Percentiles rank a stretch among this genome's conserved stretches.
These are phyloP conservation scores for Aurifilum marmelostoma DNA, from an alignment of 2,329 filamentous ascomycete species.

Conservation along the genomic window DNA sequence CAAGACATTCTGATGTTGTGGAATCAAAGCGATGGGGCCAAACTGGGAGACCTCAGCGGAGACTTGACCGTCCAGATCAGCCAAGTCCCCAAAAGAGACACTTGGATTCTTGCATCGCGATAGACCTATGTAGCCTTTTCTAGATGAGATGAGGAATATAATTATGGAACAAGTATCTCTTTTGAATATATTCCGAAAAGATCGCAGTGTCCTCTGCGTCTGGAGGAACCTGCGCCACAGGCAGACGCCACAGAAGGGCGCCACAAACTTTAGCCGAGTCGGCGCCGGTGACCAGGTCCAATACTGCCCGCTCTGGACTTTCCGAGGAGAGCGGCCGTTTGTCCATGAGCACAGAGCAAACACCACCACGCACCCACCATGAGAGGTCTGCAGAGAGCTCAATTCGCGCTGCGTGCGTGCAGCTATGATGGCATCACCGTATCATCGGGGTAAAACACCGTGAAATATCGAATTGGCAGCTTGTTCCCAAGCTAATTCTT, in stretches of 20 bases:
- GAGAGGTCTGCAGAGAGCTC: constrained; percentile 24
- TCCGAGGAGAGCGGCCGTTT: neutral
- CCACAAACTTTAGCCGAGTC: neutral
- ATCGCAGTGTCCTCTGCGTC: neutral
- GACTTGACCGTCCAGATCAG: neutral
- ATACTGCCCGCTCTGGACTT: neutral
- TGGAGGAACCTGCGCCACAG: neutral
- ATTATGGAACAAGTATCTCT: neutral
- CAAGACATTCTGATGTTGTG: neutral
- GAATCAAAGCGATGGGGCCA: no score
- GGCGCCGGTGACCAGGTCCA: neutral
- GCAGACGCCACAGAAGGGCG: neutral
- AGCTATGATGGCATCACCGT: neutral
- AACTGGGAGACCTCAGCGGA: neutral
- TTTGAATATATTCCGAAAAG: neutral
- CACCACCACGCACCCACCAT: constrained; percentile 15
- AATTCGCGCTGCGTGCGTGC: constrained; percentile 19
- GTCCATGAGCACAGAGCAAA: neutral
- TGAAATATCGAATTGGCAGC: neutral
- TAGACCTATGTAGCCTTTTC: neutral
- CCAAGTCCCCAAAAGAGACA: neutral
- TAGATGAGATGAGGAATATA: neutral
- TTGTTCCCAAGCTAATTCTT: neutral
- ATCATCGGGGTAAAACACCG: neutral
- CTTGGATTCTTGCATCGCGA: neutral